Conservation (phyloP, 2,329 filamentous ascomycete genomes). For the Talaromyces sp. region DNA sequence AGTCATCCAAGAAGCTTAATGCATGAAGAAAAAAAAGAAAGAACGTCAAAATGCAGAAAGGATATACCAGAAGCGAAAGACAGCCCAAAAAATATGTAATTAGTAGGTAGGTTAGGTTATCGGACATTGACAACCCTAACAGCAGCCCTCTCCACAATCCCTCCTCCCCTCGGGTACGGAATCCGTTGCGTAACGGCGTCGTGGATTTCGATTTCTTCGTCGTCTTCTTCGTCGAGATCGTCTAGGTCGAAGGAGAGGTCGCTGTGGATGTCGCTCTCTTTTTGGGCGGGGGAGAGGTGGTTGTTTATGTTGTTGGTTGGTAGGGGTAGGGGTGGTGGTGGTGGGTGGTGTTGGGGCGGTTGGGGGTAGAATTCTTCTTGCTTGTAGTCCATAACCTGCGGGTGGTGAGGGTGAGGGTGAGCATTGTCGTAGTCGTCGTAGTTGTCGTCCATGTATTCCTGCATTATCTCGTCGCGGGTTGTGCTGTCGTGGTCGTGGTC, state of each 20-base stretch:
- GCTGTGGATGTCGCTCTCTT: constrained; percentile 1
- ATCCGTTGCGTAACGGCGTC: constrained; percentile 18
- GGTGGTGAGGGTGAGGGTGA: not conserved
- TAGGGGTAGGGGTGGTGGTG: not conserved
- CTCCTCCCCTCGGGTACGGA: constrained; percentile 6
- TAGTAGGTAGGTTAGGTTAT: not conserved
- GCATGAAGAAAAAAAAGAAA: not conserved
- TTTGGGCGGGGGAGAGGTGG: not conserved
- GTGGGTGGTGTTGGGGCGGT: not conserved
- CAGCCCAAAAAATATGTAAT: not conserved
- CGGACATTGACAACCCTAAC: constrained; percentile 19
- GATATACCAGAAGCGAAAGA: not conserved
- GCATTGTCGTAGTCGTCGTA: not conserved
- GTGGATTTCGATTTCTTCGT: constrained; percentile 19
- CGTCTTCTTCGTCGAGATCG: constrained; percentile 13
- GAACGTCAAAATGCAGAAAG: not conserved
- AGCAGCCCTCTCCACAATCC: constrained; percentile 14
- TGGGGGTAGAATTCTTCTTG: not conserved
- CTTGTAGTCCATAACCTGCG: not conserved
- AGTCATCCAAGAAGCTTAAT: not conserved
- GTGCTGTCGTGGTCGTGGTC: constrained; percentile 3
- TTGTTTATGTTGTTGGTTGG: not conserved
- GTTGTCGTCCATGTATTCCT: constrained; percentile 19
- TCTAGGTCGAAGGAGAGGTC: not conserved
- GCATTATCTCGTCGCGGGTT: constrained; percentile 19